Percentiles rank a stretch among this genome's conserved stretches.
Evolutionary conservation across 2,329 filamentous ascomycete genomes (phyloP).

Genomic region (Beauveria australis): DNA sequence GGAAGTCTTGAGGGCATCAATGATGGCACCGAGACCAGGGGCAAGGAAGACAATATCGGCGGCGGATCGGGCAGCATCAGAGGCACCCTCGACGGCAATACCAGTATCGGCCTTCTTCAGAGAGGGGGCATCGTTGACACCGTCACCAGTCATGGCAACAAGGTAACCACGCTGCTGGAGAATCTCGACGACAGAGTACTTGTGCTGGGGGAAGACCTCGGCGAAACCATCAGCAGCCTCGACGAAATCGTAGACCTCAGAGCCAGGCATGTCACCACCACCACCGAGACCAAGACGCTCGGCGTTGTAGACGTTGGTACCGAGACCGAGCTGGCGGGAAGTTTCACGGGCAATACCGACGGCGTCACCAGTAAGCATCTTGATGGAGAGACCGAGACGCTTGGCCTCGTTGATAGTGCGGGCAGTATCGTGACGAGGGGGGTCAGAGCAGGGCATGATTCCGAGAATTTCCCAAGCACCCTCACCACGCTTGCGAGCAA

Average conservation of each 20-base stretch:
- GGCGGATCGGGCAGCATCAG: constrained; percentile 81
- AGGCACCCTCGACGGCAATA: constrained; percentile 89
- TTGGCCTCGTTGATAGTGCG: constrained; percentile 88
- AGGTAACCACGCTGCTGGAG: constrained; percentile 88
- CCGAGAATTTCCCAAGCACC: constrained; percentile 84
- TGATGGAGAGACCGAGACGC: constrained; percentile 78
- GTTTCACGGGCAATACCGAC: constrained; percentile 90
- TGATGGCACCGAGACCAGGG: constrained; percentile 84
- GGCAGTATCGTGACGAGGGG: constrained; percentile 82
- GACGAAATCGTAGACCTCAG: constrained; percentile 90
- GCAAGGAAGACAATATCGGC: constrained; percentile 92
- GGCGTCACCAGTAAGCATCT: constrained; percentile 93
- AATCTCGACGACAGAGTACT: constrained; percentile 90
- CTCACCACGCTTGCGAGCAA: constrained; percentile 80
- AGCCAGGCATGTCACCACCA: constrained; percentile 86
- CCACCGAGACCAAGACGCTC: constrained; percentile 86
- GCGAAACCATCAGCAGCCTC: constrained; percentile 93
- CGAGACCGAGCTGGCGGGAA: constrained; percentile 81
- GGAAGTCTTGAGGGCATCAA: constrained; percentile 85
- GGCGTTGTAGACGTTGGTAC: constrained; percentile 89
- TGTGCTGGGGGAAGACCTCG: constrained; percentile 91
- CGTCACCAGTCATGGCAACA: constrained; percentile 93
- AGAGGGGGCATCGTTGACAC: constrained; percentile 89
- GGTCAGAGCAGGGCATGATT: constrained; percentile 91
- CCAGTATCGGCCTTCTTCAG: constrained; percentile 94